Base-by-base conservation (phyloP, 192 early-diverging fungal species). In the Backusella westeae region DNA sequence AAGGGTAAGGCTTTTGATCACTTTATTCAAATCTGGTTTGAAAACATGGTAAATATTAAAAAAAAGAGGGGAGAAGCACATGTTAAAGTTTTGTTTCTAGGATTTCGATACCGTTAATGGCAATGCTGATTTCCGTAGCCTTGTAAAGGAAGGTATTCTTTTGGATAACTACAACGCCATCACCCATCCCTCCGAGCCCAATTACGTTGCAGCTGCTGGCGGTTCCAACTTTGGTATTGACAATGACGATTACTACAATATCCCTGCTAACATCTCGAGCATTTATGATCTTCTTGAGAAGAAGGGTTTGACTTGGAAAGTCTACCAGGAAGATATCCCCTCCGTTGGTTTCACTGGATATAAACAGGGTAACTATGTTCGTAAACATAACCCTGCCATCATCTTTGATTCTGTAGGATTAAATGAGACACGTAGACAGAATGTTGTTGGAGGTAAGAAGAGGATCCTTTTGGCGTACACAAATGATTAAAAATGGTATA, bases 121-220 rank as follows among this genome's bases (percentile, higher is more conserved):
- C 56, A 29, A 63, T 29, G 8, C 56, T 63, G 26, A 63, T 14
- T 63, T 63, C 56, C 56, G 12, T 3, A 63, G 23, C 10, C 56
- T 63, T 63, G 23, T 26, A 23, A 63, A 63, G 23, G 56, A 63
- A 63, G 56, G 56, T 63, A 63, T 63, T 29, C 56, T 63, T 63
- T 63, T 63, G 23, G 56, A 63, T 26, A 63, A 63, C 56, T 63
- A 23, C 23, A 63, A 63, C 12, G 78, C 76, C 17, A 46, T 81
- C 32, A 81, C 80, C 34, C 91, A 92, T 75, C 91, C 91, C 15
- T 91, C 90, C 46, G 87, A 94, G 78, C 90, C 90, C 72, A 94
- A 94, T 83, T 94, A 94, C 81, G 76, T 93, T 72, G 90, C 88
- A 34, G 83, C 89, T 42, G 83, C 85, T 59, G 81, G 72, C 52